phyloP scores from a whole-genome alignment of 2,329 filamentous ascomycete genomes.

The Colletotrichum sp. region DNA sequence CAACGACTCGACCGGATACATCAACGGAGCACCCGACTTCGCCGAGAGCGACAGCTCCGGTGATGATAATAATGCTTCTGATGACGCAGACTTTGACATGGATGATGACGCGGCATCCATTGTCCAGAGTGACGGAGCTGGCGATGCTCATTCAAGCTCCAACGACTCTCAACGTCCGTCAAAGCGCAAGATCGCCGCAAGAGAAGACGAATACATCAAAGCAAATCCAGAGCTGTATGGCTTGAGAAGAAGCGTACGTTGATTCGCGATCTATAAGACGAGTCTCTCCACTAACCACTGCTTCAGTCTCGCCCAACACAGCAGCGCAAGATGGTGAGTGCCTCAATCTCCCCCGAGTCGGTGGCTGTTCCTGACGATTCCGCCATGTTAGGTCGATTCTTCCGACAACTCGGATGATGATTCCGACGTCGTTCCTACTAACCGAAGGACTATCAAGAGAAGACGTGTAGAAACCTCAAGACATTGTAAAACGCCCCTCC shows the following conservation, averaged over 20 bases:
- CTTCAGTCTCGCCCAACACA: slow-evolving; percentile 60
- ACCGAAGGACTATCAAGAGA: slow-evolving; percentile 68
- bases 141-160: slow-evolving; percentile 69
- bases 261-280: slow-evolving; percentile 14
- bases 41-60: slow-evolving; percentile 54
- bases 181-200: slow-evolving; percentile 74
- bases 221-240: slow-evolving; percentile 96
- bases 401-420: slow-evolving; percentile 73
- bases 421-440: slow-evolving; percentile 68
- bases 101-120: slow-evolving; percentile 53
- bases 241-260: slow-evolving; percentile 84
- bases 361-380: slow-evolving; percentile 24
- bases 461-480: slow-evolving; percentile 70
- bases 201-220: slow-evolving; percentile 83
- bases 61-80: slow-evolving; percentile 58
- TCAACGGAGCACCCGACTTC: slow-evolving; percentile 41
- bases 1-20: slow-evolving; percentile 45
- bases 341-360: neutral
- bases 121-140: slow-evolving; percentile 48
- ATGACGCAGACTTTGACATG: slow-evolving; percentile 80
- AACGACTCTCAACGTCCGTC: slow-evolving; percentile 69
- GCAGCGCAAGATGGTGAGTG: slow-evolving; percentile 61
- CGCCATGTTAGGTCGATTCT: slow-evolving; percentile 45
- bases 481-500: slow-evolving; percentile 55
- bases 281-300: slow-evolving; percentile 5